Conservation (phyloP, 495 filamentous ascomycete species). For the Xylaria nigripes region DNA sequence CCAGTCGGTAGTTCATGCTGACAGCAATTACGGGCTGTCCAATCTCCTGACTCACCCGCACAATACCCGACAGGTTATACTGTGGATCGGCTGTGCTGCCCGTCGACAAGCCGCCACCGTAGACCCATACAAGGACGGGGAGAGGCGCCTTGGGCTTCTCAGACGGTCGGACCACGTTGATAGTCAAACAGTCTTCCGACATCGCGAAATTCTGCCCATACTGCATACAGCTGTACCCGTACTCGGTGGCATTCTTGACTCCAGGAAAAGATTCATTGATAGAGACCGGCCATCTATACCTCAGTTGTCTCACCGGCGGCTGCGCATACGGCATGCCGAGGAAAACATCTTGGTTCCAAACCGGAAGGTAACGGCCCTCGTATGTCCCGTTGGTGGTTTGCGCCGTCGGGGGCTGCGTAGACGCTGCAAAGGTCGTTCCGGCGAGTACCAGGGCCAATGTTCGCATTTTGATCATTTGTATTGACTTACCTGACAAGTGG, state of each 20-base stretch:
- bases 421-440: not conserved
- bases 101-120: constrained; percentile 49
- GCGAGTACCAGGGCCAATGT: no score
- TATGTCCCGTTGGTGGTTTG: constrained; percentile 37
- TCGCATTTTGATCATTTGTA: no score
- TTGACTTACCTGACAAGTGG: no score
- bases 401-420: not conserved
- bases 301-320: constrained; percentile 36
- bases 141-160: constrained; percentile 4
- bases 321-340: constrained; percentile 48
- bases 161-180: constrained; percentile 27
- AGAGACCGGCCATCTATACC: constrained; percentile 39
- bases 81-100: constrained; percentile 41
- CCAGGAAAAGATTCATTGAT: constrained; percentile 37
- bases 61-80: constrained; percentile 47
- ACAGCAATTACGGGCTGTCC: constrained; percentile 29
- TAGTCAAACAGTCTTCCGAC: constrained; percentile 39
- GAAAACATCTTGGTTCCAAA: constrained; percentile 45
- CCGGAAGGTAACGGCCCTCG: constrained; percentile 29
- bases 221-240: constrained; percentile 44
- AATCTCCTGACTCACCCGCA: constrained; percentile 22
- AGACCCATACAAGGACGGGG: constrained; percentile 51
- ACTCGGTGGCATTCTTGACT: constrained; percentile 36
- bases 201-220: constrained; percentile 27
- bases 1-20: constrained; percentile 46